Evolutionary conservation across 2,329 filamentous ascomycete species (phyloP).

Genomic region (Lomentospora prolificans): DNA sequence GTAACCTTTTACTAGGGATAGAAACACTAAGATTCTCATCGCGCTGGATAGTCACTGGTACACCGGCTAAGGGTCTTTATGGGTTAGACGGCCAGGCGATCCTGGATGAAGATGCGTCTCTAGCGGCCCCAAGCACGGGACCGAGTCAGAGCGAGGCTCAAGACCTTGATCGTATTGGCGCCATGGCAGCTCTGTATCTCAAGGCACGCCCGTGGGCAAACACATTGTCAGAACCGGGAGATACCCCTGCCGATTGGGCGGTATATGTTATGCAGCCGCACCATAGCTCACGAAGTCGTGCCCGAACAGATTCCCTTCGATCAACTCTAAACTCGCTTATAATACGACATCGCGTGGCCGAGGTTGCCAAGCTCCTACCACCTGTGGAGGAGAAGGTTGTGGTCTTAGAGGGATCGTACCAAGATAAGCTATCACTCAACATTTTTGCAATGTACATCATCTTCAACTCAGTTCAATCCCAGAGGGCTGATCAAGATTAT

Average conservation of each 20-base stretch:
- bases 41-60: slow-evolving; percentile 85
- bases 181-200: slow-evolving; percentile 61
- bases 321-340: slow-evolving; percentile 69
- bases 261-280: slow-evolving; percentile 57
- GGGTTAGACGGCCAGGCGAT: slow-evolving; percentile 39
- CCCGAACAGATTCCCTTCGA: slow-evolving; percentile 42
- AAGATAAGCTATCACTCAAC: slow-evolving; percentile 76
- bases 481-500: slow-evolving; percentile 75
- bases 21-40: slow-evolving; percentile 54
- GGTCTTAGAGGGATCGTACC: slow-evolving; percentile 69
- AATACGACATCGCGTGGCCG: slow-evolving; percentile 65
- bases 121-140: neutral
- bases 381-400: slow-evolving; percentile 62
- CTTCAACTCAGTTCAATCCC: slow-evolving; percentile 80
- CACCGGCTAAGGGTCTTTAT: slow-evolving; percentile 74
- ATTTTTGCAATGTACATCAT: slow-evolving; percentile 76
- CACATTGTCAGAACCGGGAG: slow-evolving; percentile 38
- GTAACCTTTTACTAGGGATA: slow-evolving; percentile 41
- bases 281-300: slow-evolving; percentile 30
- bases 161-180: slow-evolving; percentile 57
- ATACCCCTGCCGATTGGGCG: slow-evolving; percentile 57
- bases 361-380: slow-evolving; percentile 62
- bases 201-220: slow-evolving; percentile 73
- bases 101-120: neutral
- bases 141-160: slow-evolving; percentile 34